Evolutionary conservation across 2,329 filamentous ascomycete species (phyloP).

Genomic region (Fusarium bactridioides): DNA sequence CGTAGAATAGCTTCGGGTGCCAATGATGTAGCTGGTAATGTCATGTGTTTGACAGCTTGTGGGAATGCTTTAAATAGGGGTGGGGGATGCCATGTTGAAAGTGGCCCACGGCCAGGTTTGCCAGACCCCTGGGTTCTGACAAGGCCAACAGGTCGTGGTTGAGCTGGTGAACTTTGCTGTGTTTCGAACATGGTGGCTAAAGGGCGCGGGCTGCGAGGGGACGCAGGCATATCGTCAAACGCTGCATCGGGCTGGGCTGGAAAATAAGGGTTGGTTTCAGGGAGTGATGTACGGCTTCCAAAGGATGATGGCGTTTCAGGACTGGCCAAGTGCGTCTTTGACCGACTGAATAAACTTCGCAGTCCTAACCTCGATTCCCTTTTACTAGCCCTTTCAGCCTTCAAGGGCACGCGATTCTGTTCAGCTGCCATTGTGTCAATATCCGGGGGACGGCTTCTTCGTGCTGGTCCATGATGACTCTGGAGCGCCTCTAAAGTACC

Average conservation of each 20-base stretch:
- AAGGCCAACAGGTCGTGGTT: constrained; percentile 8
- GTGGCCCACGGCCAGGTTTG: constrained; percentile 42
- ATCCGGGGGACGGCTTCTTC: constrained; percentile 39
- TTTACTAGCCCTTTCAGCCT: constrained; percentile 52
- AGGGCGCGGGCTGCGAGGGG: constrained; percentile 34
- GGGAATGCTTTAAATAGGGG: constrained; percentile 88
- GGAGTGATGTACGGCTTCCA: constrained; percentile 56
- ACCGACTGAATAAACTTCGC: constrained; percentile 59
- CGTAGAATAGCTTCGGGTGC: constrained; percentile 75
- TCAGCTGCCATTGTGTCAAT: constrained; percentile 36
- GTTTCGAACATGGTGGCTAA: constrained; percentile 39
- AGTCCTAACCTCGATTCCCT: constrained; percentile 63
- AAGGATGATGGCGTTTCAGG: constrained; percentile 44
- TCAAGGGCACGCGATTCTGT: constrained; percentile 53
- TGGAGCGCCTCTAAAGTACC: constrained; percentile 38
- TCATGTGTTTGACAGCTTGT: constrained; percentile 79
- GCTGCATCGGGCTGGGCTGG: constrained; percentile 47
- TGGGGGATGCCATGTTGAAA: constrained; percentile 69
- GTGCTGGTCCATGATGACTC: constrained; percentile 31
- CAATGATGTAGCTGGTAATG: constrained; percentile 71
- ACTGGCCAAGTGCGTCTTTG: constrained; percentile 49
- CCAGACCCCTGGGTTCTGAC: constrained; percentile 24
- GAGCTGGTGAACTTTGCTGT: constrained; percentile 18
- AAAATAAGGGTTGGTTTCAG: constrained; percentile 55
- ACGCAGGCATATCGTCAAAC: constrained; percentile 48